A percentile compares a stretch with the other conserved stretches of the same genome.
Conservation (phyloP, 192 early-diverging fungal genomes). For the Bifiguratus adelaidae region DNA sequence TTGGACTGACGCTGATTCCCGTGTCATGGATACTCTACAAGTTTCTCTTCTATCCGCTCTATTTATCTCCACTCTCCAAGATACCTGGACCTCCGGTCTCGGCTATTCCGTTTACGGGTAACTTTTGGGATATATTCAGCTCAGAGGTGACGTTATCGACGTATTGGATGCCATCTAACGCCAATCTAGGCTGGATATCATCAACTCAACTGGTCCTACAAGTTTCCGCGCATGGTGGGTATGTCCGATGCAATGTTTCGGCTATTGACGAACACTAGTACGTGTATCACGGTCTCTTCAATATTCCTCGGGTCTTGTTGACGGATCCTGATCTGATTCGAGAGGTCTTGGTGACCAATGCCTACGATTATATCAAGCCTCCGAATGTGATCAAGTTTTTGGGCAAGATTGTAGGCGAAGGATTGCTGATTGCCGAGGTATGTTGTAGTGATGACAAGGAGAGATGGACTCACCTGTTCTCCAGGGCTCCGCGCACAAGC, state of each 20-base stretch:
- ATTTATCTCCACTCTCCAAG: conserved; percentile 20
- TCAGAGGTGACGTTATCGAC: conserved; percentile 17
- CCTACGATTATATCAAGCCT: conserved; percentile 36
- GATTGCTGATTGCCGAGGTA: conserved; percentile 36
- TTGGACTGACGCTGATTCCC: too few relatives aligned
- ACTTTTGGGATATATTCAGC: conserved; percentile 25
- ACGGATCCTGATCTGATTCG: conserved; percentile 35
- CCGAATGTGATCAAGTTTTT: conserved; percentile 9
- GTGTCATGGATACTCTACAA: conserved; percentile 22
- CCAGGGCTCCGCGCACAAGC: conserved; percentile 29
- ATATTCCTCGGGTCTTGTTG: conserved; percentile 20
- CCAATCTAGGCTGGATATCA: conserved; percentile 14
- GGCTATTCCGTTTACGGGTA: conserved; percentile 28
- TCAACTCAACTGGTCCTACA: conserved; percentile 28
- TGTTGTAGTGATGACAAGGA: not conserved
- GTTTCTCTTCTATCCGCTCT: conserved; percentile 22
- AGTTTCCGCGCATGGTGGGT: conserved; percentile 35
- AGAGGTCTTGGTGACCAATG: conserved; percentile 24
- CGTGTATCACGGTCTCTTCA: conserved; percentile 31
- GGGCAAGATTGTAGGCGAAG: conserved; percentile 26
- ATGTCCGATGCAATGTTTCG: not conserved
- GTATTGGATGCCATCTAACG: not conserved
- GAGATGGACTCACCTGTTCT: not conserved
- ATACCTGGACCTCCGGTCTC: conserved; percentile 37
- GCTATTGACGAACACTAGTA: not conserved